Evolutionary conservation across 331 rosid species (phyloP).

Genomic region (Malus hybrid): DNA sequence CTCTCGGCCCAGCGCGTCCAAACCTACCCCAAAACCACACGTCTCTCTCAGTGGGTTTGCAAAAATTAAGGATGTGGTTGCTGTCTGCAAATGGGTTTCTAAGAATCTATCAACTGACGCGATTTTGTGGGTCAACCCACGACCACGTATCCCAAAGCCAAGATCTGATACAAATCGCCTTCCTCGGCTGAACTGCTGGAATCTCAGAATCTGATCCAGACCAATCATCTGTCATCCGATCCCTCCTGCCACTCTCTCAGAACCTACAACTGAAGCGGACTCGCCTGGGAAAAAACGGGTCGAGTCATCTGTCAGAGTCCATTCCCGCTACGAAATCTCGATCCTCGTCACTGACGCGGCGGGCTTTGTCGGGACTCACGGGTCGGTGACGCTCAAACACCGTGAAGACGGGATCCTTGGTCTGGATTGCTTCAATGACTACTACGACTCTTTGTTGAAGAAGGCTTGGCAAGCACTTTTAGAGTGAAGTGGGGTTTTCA

Average conservation of each 20-base stretch:
- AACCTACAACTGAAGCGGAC: constrained; percentile 61
- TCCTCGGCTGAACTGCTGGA: constrained; percentile 51
- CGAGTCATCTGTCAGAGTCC: constrained; percentile 43
- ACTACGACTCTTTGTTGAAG: constrained; percentile 61
- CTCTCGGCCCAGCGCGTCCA: no score
- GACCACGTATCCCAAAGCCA: no score
- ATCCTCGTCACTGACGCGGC: constrained; percentile 69
- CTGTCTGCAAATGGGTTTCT: no score
- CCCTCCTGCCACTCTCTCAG: constrained; percentile 54
- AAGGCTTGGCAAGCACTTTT: constrained; percentile 56
- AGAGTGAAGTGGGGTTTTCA: constrained; percentile 57
- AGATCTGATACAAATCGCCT: constrained; percentile 8
- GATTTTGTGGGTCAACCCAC: no score
- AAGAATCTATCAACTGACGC: no score
- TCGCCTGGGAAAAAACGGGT: constrained; percentile 71
- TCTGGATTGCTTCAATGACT: constrained; percentile 59
- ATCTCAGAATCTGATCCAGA: constrained; percentile 41
- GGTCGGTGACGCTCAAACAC: constrained; percentile 59
- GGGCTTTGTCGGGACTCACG: constrained; percentile 74
- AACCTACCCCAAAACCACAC: no score
- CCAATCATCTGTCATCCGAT: constrained; percentile 34
- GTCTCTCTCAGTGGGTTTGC: no score
- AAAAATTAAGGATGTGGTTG: no score
- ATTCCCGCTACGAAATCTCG: constrained; percentile 42
- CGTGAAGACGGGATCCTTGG: constrained; percentile 69